Base-by-base conservation (phyloP, 257 asterid genomes). In the Nemophila menziesii region DNA sequence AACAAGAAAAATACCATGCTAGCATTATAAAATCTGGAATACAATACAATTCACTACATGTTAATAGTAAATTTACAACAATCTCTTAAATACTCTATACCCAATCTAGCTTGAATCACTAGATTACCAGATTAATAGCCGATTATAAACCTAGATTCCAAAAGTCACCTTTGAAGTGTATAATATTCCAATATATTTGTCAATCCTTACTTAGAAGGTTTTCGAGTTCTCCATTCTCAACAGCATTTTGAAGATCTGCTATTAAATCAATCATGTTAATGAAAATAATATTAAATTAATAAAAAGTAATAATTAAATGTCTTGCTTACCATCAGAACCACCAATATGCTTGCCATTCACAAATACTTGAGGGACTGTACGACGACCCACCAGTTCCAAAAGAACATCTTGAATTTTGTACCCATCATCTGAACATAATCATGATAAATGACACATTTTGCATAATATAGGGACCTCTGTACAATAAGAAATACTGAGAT, bases 331-430 rank as follows among this genome's bases (percentile, higher is more conserved):
- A 48, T 84, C 98, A 27, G 79, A 84, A 16, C 98, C 94, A 52
- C 98, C 98, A 49, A 89, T 71, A 50, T 89, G 93, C 78, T 89
- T 89, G 47, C 98, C 94, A 57, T 89, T 84, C 51, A 84, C 92
- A 52, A 89, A 89, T 11, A 89, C 92, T 72, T 84, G 98, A 9
- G 96, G 98, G 52, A 89, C 96, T 15, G 96, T 89, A 26, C 87
- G 70, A 16, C 75, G 79, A 37, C 98, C 98, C 39, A 89, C 73
- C 66, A 69, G 46, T 46, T 89, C 94, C 27, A 80, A 59, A 56
- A 89, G 86, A 46, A 80, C 78, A 54, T 72, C 71, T 58, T 80
- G 98, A 54, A 89, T 84, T 64, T 56, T 68, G 57, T 57, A 59
- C 2, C 98, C 98, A 57, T 89, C 98, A 34, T 78, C 98, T 89